Conservation (phyloP, 176 grass and related monocot genomes). For the Zoysia pacifica region DNA sequence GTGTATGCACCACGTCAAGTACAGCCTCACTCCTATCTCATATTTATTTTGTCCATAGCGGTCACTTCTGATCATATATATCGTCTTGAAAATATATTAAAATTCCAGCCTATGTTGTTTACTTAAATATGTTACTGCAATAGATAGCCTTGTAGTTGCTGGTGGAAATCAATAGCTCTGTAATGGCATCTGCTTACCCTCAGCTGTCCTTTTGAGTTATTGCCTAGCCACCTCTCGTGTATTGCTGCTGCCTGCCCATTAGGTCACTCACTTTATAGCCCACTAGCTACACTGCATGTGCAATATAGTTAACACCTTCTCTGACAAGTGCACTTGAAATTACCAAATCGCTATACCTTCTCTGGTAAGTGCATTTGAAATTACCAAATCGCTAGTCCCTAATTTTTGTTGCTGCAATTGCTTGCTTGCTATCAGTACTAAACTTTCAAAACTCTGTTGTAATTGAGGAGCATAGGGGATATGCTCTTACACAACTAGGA, state of each 20-base stretch:
- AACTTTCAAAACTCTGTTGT: neutral
- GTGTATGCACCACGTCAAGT: neutral
- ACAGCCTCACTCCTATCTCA: neutral
- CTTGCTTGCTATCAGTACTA: neutral
- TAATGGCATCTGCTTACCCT: no score
- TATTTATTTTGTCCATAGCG: neutral
- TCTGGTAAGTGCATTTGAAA: no score
- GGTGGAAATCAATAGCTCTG: no score
- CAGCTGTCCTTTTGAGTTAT: neutral
- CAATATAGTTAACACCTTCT: neutral
- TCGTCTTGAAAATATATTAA: slow-evolving; percentile 16
- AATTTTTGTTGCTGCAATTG: neutral
- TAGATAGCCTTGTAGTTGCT: neutral
- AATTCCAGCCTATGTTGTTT: slow-evolving; percentile 5
- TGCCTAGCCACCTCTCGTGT: neutral
- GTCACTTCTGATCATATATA: neutral
- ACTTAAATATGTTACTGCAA: neutral
- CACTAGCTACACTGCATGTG: neutral
- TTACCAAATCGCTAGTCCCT: neutral
- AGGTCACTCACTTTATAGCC: neutral
- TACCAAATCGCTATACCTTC: neutral
- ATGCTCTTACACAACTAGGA: neutral
- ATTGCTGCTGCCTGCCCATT: neutral
- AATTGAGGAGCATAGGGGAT: neutral
- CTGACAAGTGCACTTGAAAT: neutral